phyloP scores from a whole-genome alignment of 495 filamentous ascomycete species.

The Immersiella caudata region DNA sequence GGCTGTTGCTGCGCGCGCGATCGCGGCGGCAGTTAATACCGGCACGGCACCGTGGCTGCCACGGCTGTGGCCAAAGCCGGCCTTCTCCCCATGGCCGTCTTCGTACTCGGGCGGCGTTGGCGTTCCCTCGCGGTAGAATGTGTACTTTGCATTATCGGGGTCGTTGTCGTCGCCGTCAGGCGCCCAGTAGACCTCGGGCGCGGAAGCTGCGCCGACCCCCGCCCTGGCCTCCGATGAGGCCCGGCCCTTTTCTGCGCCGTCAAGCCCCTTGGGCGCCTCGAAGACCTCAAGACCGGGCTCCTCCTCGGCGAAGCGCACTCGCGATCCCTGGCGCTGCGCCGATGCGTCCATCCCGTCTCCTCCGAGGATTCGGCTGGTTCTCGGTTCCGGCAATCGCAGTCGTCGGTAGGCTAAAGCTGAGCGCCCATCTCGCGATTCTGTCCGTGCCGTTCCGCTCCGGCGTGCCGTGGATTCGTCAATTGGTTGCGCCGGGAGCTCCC shows the following conservation, averaged over 20 bases:
- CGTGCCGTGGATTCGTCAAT: background rate
- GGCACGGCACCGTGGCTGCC: background rate
- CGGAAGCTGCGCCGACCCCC: background rate
- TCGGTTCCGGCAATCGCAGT: slow-evolving; percentile 2
- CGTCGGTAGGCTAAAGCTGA: slow-evolving; percentile 22
- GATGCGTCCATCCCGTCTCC: slow-evolving; percentile 25
- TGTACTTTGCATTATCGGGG: slow-evolving; percentile 31
- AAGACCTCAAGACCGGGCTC: slow-evolving; percentile 17
- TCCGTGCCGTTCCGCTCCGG: slow-evolving; percentile 9
- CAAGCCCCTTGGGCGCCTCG: slow-evolving; percentile 9
- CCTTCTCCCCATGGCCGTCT: slow-evolving; percentile 21
- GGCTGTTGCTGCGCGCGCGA: background rate
- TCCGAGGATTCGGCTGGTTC: background rate
- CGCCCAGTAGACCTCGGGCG: slow-evolving; percentile 36
- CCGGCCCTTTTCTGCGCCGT: background rate
- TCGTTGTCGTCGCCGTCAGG: slow-evolving; percentile 32
- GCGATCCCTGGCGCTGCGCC: slow-evolving; percentile 30
- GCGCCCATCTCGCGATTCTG: slow-evolving; percentile 30
- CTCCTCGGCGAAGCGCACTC: slow-evolving; percentile 36
- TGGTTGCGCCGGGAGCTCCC: background rate
- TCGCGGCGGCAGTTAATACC: background rate
- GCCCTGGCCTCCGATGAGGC: background rate
- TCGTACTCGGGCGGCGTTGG: slow-evolving; percentile 35
- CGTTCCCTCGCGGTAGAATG: slow-evolving; percentile 44
- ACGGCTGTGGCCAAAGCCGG: background rate